Evolutionary conservation across 495 filamentous ascomycete species (phyloP), one percentile per base, ranked within the genome.

Genomic region (Neurospora sp.): DNA sequence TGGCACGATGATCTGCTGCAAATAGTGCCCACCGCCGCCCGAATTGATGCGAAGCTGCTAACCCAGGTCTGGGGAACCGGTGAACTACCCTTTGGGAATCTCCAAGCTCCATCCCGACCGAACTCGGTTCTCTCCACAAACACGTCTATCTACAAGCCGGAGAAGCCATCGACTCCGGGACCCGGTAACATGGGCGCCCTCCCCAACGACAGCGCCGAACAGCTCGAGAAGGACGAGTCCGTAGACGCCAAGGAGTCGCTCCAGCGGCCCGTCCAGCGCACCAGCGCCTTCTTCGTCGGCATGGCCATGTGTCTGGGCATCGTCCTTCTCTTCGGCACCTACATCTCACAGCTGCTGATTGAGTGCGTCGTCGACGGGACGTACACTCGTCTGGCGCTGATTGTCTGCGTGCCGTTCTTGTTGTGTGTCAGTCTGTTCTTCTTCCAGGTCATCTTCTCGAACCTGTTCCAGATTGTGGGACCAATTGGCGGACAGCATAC

Each of bases 341-440:
- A 42, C 73, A 68, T 84, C 72, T 83, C 89, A 35, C 84, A 87
- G 75, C 83, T 93, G 70, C 89, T 86, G 9, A 87, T 89, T 69
- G 88, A 92, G 80, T 81, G 85, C 35, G 83, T 83, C 7, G 86
- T 90, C 61, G 90, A 92, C 75, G 77, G 81, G 22, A 86, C 80
- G 71, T 90, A 86, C 71, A 73, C 83, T 14, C 87, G 91, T 1
- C 72, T 92, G 17, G 87, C 84, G 38, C 86, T 93, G 61, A 70
- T 91, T 2, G 83, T 79, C 5, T 78, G 91, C 22, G 82, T 86
- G 68, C 91, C 90, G 2, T 82, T 92, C 37, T 89, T 92, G 76
- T 79, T 92, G 53, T 92, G 91, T 80, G 91, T 93, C 81, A 90
- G 91, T 40, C 79, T 93, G 74, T 91, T 91, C 81, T 91, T 91